Evolutionary conservation across 2,329 filamentous ascomycete species (phyloP), one percentile per base, ranked within the genome.

Genomic region (Fusarium praegraminearum): DNA sequence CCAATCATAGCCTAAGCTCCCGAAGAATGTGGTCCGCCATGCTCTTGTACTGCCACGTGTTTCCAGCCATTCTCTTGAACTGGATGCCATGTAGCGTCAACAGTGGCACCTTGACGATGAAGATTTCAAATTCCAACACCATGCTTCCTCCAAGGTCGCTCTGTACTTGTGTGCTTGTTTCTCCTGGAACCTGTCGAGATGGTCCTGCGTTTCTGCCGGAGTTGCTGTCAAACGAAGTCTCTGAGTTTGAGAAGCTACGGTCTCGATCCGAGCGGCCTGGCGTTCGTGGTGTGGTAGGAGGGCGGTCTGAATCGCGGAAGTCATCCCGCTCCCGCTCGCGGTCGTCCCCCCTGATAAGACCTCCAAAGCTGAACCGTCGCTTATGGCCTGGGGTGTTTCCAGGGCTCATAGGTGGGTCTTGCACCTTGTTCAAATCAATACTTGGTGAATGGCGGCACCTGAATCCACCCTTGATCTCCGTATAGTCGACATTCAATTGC

Each of bases 31-130:
- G 94, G 80, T 97, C 94, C 36, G 96, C 96, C 94, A 98, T 97
- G 76, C 93, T 95, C 84, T 98, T 97, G 83, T 97, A 99, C 80
- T 98, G 94, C 94, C 95, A 98, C 62, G 96, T 98, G 63, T 97
- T 95, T 36, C 96, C 95, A 60, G 93, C 89, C 72, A 98, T 91
- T 78, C 96, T 94, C 86, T 99, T 99, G 84, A 99, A 99, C 79
- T 98, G 96, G 66, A 99, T 94, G 50, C 96, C 96, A 77, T 99
- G 95, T 60, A 99, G 82, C 43, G 92, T 94, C 65, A 99, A 89
- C 53, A 99, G 83, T 15, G 96, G 96, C 28, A 99, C 94, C 82
- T 99, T 99, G 78, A 99, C 96, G 73, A 99, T 96, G 72, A 98
- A 90, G 68, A 98, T 97, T 78, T 99, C 96, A 77, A 98, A 99